Evolutionary conservation across 2,329 filamentous ascomycete species (phyloP).

Genomic region (Trichoderma semiorbis): DNA sequence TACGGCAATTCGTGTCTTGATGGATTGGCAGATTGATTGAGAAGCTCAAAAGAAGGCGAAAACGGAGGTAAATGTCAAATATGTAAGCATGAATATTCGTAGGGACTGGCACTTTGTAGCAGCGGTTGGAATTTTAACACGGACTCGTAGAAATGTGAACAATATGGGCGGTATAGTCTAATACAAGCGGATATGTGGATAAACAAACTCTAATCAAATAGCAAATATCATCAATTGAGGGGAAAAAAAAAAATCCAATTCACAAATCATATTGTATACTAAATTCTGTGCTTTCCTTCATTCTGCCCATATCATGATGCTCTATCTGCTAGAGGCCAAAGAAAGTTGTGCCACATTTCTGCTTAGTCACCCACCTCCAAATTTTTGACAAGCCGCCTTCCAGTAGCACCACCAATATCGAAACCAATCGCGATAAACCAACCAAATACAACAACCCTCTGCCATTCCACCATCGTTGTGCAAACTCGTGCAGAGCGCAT

Average conservation of each 20-base stretch:
- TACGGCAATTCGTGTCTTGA: not conserved
- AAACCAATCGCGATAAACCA: conserved; percentile 11
- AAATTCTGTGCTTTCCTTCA: not conserved
- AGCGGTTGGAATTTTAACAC: not conserved
- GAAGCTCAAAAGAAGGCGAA: not conserved
- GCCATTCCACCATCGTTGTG: not conserved
- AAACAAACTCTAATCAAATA: not conserved
- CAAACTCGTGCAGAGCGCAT: not conserved
- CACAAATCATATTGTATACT: not conserved
- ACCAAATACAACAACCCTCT: not conserved
- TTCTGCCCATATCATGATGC: not conserved
- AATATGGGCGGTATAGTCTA: not conserved
- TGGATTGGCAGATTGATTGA: not conserved
- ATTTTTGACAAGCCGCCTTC: conserved; percentile 8
- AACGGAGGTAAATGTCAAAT: not conserved
- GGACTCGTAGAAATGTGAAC: not conserved
- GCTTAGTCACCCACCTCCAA: conserved; percentile 17
- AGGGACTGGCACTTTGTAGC: not conserved
- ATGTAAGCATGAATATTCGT: not conserved
- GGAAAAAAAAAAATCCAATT: not conserved
- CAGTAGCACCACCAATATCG: not conserved
- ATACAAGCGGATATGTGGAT: not conserved
- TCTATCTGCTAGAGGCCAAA: not conserved
- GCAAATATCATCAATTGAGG: not conserved
- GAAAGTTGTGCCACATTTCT: not conserved